phyloP scores from a whole-genome alignment of 257 asterid species.

The Penstemon barbatus region DNA sequence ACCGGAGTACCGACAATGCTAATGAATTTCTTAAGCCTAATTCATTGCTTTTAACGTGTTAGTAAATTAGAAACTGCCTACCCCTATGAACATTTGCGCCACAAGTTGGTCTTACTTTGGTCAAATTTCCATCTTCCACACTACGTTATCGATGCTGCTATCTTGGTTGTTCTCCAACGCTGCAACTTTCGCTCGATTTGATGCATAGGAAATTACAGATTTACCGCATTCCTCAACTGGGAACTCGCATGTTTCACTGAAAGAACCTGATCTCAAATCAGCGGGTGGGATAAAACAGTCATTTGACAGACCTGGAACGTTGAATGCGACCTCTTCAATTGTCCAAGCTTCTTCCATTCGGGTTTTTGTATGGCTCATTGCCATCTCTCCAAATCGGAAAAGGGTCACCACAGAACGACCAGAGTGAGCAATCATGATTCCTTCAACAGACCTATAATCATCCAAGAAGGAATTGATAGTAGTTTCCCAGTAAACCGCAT shows the following conservation, averaged over 20 bases:
- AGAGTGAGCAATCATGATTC: slow-evolving; percentile 87
- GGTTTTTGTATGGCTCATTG: slow-evolving; percentile 85
- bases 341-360: slow-evolving; percentile 95
- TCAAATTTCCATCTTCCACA: slow-evolving; percentile 59
- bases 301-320: slow-evolving; percentile 69
- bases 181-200: slow-evolving; percentile 51
- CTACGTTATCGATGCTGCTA: slow-evolving; percentile 33
- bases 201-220: slow-evolving; percentile 30
- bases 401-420: slow-evolving; percentile 78
- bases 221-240: slow-evolving; percentile 51
- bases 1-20: background rate
- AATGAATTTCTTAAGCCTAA: slow-evolving; percentile 27
- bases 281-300: slow-evolving; percentile 89
- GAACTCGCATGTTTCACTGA: slow-evolving; percentile 56
- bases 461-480: slow-evolving; percentile 69
- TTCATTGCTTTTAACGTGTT: slow-evolving; percentile 36
- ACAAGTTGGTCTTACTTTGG: slow-evolving; percentile 33
- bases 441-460: slow-evolving; percentile 77
- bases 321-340: slow-evolving; percentile 82
- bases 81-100: slow-evolving; percentile 40
- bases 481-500: slow-evolving; percentile 89
- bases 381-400: slow-evolving; percentile 82
- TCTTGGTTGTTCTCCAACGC: slow-evolving; percentile 45
- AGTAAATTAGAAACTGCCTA: slow-evolving; percentile 41
- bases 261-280: slow-evolving; percentile 52